phyloP scores from a whole-genome alignment of 805 yeast genomes.

The Cyberlindnera saturnus region DNA sequence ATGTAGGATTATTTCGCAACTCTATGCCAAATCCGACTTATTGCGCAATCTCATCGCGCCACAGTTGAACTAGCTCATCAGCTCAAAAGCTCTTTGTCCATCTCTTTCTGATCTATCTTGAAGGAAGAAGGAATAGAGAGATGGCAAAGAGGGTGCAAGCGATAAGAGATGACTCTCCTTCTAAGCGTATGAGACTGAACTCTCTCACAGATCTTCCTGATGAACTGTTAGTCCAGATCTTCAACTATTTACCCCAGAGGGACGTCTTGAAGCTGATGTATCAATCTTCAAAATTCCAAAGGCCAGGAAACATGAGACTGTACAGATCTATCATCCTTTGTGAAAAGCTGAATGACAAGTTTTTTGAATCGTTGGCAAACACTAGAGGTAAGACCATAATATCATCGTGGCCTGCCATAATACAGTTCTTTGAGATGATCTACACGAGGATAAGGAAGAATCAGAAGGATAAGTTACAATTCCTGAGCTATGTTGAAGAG shows the following conservation, averaged over 20 bases:
- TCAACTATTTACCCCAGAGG: conserved; percentile 11
- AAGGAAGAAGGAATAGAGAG: too few relatives aligned
- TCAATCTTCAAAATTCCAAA: conserved; percentile 9
- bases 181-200: background rate
- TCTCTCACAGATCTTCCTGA: conserved; percentile 10
- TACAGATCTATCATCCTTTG: conserved; percentile 18
- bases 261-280: conserved; percentile 14
- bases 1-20: too few relatives aligned
- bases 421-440: conserved; percentile 12
- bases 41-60: too few relatives aligned
- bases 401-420: conserved; percentile 17
- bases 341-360: conserved; percentile 21
- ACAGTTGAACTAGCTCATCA: too few relatives aligned
- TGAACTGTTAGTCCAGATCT: conserved; percentile 11
- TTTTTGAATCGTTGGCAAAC: conserved; percentile 9
- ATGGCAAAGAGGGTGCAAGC: too few relatives aligned
- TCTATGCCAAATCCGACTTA: too few relatives aligned
- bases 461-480: background rate
- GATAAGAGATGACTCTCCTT: too few relatives aligned
- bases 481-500: conserved; percentile 15
- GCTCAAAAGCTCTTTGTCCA: too few relatives aligned
- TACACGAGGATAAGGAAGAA: conserved; percentile 4
- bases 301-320: conserved; percentile 15
- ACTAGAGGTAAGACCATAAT: conserved; percentile 8
- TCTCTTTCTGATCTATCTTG: too few relatives aligned